Evolutionary conservation across 331 rosid genomes (phyloP).

Genomic region (Ulmus americana): DNA sequence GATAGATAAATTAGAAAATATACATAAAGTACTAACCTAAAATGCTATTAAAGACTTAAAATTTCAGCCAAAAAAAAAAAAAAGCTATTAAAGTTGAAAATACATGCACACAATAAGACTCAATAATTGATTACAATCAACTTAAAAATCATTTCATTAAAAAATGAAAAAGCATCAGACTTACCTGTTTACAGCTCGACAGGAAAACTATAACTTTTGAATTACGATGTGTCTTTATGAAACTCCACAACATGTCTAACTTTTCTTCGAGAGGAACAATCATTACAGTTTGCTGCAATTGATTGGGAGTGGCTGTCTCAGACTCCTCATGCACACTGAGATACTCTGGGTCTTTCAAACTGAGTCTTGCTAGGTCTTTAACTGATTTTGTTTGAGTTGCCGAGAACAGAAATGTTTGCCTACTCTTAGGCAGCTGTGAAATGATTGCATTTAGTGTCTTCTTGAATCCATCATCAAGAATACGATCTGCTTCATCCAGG

Average conservation of each 20-base stretch:
- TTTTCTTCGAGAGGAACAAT: conserved; percentile 67
- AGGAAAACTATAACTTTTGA: conserved; percentile 74
- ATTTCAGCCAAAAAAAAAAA: too few relatives aligned
- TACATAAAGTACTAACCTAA: too few relatives aligned
- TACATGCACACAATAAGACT: too few relatives aligned
- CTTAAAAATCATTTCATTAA: background rate
- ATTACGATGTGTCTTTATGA: conserved; percentile 77
- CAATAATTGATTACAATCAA: too few relatives aligned
- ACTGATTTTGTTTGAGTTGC: conserved; percentile 86
- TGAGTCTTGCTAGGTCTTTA: conserved; percentile 86
- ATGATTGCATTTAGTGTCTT: conserved; percentile 65
- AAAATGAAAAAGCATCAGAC: background rate
- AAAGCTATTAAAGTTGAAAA: too few relatives aligned
- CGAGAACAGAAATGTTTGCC: conserved; percentile 88
- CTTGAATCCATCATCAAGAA: conserved; percentile 79
- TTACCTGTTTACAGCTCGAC: conserved; percentile 83
- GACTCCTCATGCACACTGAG: conserved; percentile 85
- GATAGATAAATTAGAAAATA: too few relatives aligned
- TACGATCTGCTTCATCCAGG: conserved; percentile 94
- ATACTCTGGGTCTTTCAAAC: conserved; percentile 97
- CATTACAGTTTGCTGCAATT: conserved; percentile 68
- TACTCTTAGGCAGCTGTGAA: conserved; percentile 80
- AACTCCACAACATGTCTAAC: conserved; percentile 87
- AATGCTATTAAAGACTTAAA: too few relatives aligned
- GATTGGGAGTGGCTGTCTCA: conserved; percentile 66